Evolutionary conservation across 768 basidiomycete species (phyloP).

Genomic region (Boletus subparvulus): DNA sequence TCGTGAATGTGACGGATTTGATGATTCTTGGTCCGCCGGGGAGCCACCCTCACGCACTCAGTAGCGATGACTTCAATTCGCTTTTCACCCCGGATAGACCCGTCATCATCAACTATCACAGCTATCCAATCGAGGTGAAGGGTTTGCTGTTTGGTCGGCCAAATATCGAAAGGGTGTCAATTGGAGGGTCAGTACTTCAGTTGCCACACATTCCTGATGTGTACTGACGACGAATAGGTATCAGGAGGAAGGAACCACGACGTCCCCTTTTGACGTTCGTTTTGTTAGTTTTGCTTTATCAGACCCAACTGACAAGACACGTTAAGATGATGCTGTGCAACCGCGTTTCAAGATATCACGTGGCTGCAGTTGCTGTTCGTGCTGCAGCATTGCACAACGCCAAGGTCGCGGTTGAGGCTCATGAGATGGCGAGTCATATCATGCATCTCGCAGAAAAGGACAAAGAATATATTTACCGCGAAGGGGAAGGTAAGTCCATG

Average conservation of each 20-base stretch:
- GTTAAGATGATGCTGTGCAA: conserved; percentile 73
- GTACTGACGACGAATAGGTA: conserved; percentile 37
- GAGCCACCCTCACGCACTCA: conserved; percentile 74
- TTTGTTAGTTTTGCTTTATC: background rate
- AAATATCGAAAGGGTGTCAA: conserved; percentile 47
- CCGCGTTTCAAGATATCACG: conserved; percentile 62
- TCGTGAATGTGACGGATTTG: conserved; percentile 88
- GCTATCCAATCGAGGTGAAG: conserved; percentile 71
- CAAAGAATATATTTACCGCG: conserved; percentile 55
- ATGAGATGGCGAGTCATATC: conserved; percentile 54
- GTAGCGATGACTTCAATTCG: conserved; percentile 56
- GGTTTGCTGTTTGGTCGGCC: conserved; percentile 63
- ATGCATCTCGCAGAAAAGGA: conserved; percentile 63
- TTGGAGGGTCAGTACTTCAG: conserved; percentile 44
- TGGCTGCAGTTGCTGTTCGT: conserved; percentile 60
- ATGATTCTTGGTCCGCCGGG: conserved; percentile 76
- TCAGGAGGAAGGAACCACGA: conserved; percentile 75
- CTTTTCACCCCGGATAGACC: conserved; percentile 72
- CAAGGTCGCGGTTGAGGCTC: conserved; percentile 55
- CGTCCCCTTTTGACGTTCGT: conserved; percentile 74
- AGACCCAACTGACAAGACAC: background rate
- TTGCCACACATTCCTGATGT: background rate
- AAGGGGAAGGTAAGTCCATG: conserved; percentile 52
- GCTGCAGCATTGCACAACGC: conserved; percentile 53
- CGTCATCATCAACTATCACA: conserved; percentile 83